These are phyloP conservation scores for Ustilago tritici DNA, from an alignment of 1,284 basidiomycete species.

Conservation along the genomic window DNA sequence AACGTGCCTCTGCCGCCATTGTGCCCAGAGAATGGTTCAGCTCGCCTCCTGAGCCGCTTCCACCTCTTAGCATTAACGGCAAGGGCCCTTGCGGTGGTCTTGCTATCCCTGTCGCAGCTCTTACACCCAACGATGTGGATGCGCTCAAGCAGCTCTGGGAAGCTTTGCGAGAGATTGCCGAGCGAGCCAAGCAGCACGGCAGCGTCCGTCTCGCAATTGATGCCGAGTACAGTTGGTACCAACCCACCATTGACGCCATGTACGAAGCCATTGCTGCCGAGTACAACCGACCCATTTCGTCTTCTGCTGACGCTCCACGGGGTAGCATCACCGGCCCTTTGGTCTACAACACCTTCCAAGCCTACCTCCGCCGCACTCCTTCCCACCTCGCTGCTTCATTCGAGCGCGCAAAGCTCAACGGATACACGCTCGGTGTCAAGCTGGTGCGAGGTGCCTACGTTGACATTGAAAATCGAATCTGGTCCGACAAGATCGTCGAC, in stretches of 20 bases:
- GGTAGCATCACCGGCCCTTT: constrained; percentile 53
- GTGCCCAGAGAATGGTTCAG: constrained; percentile 61
- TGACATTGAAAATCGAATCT: constrained; percentile 76
- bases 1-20: constrained; percentile 58
- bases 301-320: constrained; percentile 13
- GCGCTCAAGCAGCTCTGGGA: constrained; percentile 60
- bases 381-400: constrained; percentile 78
- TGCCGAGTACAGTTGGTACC: constrained; percentile 64
- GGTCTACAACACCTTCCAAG: constrained; percentile 64
- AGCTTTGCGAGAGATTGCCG: constrained; percentile 49
- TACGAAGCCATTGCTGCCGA: constrained; percentile 62
- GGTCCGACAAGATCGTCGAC: constrained; percentile 62
- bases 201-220: constrained; percentile 60
- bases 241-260: constrained; percentile 65
- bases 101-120: constrained; percentile 54
- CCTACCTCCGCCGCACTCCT: constrained; percentile 74
- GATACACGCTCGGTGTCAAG: constrained; percentile 89
- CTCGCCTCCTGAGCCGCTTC: constrained; percentile 52
- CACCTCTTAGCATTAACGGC: constrained; percentile 50
- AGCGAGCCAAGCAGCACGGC: constrained; percentile 51
- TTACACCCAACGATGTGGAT: constrained; percentile 48
- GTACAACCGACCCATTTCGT: constrained; percentile 46
- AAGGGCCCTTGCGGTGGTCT: constrained; percentile 56
- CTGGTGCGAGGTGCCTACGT: constrained; percentile 96
- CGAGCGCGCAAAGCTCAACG: constrained; percentile 77